Evolutionary conservation across 495 filamentous ascomycete genomes (phyloP).

Genomic region (Cudoniella acicularis): DNA sequence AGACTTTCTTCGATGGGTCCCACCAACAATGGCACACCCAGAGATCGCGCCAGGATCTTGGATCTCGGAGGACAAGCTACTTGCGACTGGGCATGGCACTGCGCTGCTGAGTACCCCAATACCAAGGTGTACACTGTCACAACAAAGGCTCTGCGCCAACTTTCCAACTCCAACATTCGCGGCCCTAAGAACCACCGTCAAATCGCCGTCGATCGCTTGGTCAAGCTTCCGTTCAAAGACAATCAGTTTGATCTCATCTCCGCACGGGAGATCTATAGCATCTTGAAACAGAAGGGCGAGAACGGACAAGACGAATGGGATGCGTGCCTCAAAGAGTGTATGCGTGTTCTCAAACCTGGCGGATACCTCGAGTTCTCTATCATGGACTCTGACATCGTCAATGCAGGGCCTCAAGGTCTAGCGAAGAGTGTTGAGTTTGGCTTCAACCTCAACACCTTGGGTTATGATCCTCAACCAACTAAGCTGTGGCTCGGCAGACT

Average conservation of each 20-base stretch:
- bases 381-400: conserved; percentile 84
- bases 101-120: conserved; percentile 77
- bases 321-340: conserved; percentile 76
- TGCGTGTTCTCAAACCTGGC: conserved; percentile 86
- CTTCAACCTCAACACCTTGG: conserved; percentile 78
- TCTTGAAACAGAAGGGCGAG: conserved; percentile 66
- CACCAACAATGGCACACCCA: conserved; percentile 34
- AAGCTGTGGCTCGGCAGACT: conserved; percentile 73
- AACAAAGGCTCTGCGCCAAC: conserved; percentile 59
- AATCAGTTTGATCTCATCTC: conserved; percentile 91
- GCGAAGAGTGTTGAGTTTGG: conserved; percentile 86
- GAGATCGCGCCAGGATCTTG: conserved; percentile 63
- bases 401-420: conserved; percentile 69
- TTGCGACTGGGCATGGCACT: conserved; percentile 95
- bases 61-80: conserved; percentile 83
- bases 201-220: conserved; percentile 68
- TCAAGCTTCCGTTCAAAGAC: conserved; percentile 79
- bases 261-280: conserved; percentile 78
- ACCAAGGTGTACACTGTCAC: conserved; percentile 83
- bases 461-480: conserved; percentile 83
- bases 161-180: conserved; percentile 64
- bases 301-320: conserved; percentile 79
- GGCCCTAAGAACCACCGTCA: conserved; percentile 86
- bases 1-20: conserved; percentile 44
- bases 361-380: conserved; percentile 88